Evolutionary conservation across 176 grass and related monocot species (phyloP).

Genomic region (Avena eriantha): DNA sequence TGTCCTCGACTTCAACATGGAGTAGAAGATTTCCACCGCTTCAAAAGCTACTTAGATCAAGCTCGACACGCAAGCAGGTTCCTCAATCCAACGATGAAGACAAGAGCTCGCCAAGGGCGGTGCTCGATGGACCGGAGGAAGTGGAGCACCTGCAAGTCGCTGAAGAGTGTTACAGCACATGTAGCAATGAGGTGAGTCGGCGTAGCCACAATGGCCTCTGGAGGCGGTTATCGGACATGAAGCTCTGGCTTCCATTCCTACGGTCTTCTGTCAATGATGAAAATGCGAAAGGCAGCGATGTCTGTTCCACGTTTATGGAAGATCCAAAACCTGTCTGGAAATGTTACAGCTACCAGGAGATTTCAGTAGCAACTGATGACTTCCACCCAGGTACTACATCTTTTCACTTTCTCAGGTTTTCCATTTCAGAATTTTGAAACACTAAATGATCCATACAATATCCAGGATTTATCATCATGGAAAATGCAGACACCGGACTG

Average conservation of each 20-base stretch:
- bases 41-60: slow-evolving; percentile 71
- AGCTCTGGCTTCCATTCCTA: slow-evolving; percentile 70
- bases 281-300: slow-evolving; percentile 52
- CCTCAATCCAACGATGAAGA: slow-evolving; percentile 52
- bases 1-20: slow-evolving; percentile 69
- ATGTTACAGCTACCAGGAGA: slow-evolving; percentile 79
- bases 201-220: slow-evolving; percentile 59
- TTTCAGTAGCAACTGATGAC: slow-evolving; percentile 70
- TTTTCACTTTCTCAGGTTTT: neutral
- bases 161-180: slow-evolving; percentile 73
- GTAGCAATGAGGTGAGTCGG: slow-evolving; percentile 55
- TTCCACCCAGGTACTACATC: slow-evolving; percentile 74
- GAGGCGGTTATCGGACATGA: slow-evolving; percentile 73
- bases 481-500: neutral
- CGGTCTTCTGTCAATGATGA: slow-evolving; percentile 53
- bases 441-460: neutral
- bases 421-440: neutral
- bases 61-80: slow-evolving; percentile 53
- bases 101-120: slow-evolving; percentile 78
- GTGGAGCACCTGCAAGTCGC: slow-evolving; percentile 38
- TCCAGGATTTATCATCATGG: neutral
- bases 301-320: slow-evolving; percentile 43
- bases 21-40: slow-evolving; percentile 66
- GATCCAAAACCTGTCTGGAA: slow-evolving; percentile 81
- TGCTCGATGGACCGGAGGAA: slow-evolving; percentile 68